Percentiles rank a stretch among this genome's conserved stretches.
Evolutionary conservation across 1,284 basidiomycete genomes (phyloP).

Genomic region (Erythrobasidium hasegawianum): DNA sequence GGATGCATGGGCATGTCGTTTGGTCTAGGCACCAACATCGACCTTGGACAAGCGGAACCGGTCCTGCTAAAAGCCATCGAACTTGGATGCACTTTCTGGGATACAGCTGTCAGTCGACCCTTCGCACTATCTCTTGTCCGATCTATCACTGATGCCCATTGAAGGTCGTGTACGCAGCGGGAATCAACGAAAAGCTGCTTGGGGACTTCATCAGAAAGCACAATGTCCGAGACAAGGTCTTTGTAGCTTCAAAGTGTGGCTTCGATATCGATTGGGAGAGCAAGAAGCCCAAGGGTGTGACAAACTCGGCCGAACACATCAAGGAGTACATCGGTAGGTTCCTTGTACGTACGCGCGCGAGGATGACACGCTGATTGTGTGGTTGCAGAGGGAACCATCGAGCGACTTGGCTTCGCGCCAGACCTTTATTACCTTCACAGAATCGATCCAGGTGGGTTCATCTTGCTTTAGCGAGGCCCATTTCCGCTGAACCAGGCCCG

Average conservation of each 20-base stretch:
- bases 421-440: conserved; percentile 53
- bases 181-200: conserved; percentile 50
- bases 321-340: conserved; percentile 42
- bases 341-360: too few species aligned
- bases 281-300: conserved; percentile 37
- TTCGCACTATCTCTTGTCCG: too few species aligned
- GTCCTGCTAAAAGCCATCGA: conserved; percentile 42
- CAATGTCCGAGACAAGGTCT: conserved; percentile 48
- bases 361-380: too few species aligned
- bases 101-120: conserved; percentile 42
- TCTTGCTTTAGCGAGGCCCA: too few species aligned
- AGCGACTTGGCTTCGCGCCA: conserved; percentile 48
- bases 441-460: conserved; percentile 44
- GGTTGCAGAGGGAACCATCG: conserved; percentile 43
- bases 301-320: conserved; percentile 47
- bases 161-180: conserved; percentile 44
- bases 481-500: too few species aligned
- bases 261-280: conserved; percentile 42
- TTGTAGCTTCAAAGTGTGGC: conserved; percentile 51
- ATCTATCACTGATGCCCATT: background rate
- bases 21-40: background rate
- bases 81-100: conserved; percentile 49
- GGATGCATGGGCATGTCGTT: conserved; percentile 1
- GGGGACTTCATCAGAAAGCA: conserved; percentile 47
- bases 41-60: background rate